A percentile compares a stretch with the other conserved stretches of the same genome.
Evolutionary conservation across 495 filamentous ascomycete species (phyloP).

Genomic region (Penicillium odoratum): DNA sequence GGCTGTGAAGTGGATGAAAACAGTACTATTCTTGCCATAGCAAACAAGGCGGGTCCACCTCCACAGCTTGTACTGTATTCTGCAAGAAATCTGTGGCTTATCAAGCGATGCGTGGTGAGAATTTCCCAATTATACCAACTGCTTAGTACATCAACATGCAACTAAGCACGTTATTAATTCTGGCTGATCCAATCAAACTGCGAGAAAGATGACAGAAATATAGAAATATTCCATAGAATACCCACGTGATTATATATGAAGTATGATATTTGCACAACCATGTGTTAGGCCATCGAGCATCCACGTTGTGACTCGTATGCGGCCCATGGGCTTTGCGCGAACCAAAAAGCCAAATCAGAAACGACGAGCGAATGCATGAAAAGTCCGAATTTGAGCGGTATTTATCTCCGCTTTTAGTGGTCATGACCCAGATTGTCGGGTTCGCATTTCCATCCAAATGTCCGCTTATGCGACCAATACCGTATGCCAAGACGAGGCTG

Average conservation of each 20-base stretch:
- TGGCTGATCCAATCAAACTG: neutral
- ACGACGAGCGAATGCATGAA: neutral
- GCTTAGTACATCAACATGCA: no score
- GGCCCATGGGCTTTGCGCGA: neutral
- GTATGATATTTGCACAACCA: neutral
- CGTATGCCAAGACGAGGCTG: neutral
- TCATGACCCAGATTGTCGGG: slow-evolving; percentile 15
- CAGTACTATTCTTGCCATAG: neutral
- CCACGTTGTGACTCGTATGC: neutral
- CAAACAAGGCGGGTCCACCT: neutral
- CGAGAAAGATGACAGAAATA: neutral
- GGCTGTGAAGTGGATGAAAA: neutral
- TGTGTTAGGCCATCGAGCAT: neutral
- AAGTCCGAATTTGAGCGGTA: slow-evolving; percentile 4
- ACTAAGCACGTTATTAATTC: no score
- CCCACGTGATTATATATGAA: no score
- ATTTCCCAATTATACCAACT: neutral
- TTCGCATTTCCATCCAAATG: slow-evolving; percentile 1
- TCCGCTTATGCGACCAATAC: slow-evolving; percentile 3
- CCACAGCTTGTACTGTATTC: no score
- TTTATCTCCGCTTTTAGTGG: slow-evolving; percentile 21
- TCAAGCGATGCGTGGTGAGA: no score
- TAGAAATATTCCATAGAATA: no score
- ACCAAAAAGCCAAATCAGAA: no score
- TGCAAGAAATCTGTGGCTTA: no score